phyloP scores from a whole-genome alignment of 176 grass and related monocot genomes.

The Pharus latifolius region DNA sequence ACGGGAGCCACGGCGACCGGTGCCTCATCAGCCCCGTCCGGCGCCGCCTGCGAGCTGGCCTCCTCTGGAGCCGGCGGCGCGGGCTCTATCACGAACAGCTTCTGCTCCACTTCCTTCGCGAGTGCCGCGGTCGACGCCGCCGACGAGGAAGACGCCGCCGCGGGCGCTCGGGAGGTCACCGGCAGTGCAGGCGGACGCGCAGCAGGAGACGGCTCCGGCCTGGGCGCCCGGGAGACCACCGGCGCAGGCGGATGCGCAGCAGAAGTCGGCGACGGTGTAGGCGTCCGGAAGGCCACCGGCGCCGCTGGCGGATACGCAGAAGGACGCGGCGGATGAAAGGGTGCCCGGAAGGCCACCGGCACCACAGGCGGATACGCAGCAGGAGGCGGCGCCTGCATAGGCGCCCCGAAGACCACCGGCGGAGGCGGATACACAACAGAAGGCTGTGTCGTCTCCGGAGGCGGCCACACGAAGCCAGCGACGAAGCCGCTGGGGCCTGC shows the following conservation, averaged over 20 bases:
- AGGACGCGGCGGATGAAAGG: too few species aligned
- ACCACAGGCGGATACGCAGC: not conserved
- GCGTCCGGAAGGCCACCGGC: too few species aligned
- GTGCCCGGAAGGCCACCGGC: not conserved
- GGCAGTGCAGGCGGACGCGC: not conserved
- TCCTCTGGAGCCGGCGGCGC: constrained; percentile 11
- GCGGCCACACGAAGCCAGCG: constrained; percentile 26
- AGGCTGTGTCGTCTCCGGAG: not conserved
- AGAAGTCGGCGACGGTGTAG: too few species aligned
- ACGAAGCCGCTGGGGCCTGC: too few species aligned
- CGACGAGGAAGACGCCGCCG: not conserved
- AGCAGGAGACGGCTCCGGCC: not conserved
- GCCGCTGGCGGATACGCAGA: too few species aligned
- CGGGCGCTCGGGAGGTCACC: not conserved
- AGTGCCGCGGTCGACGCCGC: not conserved
- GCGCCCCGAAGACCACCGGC: too few species aligned
- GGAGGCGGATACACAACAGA: too few species aligned
- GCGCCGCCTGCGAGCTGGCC: not conserved
- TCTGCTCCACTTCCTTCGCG: constrained; percentile 31
- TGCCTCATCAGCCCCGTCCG: not conserved
- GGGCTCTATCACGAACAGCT: constrained; percentile 42
- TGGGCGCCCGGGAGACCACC: not conserved
- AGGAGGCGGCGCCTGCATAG: too few species aligned
- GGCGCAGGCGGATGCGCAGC: not conserved
- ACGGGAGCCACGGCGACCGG: constrained; percentile 13